A percentile compares a stretch with the other conserved stretches of the same genome.
phyloP scores from a whole-genome alignment of 305 asterid species.

The Withania somnifera region DNA sequence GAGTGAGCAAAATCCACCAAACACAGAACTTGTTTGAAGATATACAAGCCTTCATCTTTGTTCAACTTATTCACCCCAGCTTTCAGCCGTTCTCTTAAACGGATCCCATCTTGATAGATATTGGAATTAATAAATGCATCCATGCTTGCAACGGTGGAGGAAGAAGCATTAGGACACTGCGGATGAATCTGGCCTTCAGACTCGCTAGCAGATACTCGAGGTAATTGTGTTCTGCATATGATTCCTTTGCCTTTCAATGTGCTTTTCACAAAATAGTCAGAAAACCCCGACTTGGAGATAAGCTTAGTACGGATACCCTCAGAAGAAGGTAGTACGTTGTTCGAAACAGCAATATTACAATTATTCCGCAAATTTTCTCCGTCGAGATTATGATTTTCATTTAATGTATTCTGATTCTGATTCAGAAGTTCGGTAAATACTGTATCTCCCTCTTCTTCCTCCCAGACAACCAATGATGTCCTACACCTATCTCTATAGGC shows the following conservation, averaged over 20 bases:
- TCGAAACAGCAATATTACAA: constrained; percentile 30
- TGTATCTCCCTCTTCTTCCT: constrained; percentile 31
- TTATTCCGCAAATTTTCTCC: constrained; percentile 22
- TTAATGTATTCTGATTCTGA: constrained; percentile 20
- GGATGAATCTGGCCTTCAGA: constrained; percentile 5
- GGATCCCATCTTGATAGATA: constrained; percentile 33
- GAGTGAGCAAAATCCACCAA: constrained; percentile 67
- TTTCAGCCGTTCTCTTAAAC: constrained; percentile 76
- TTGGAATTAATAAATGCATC: constrained; percentile 14
- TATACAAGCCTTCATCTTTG: constrained; percentile 53
- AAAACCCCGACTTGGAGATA: constrained; percentile 29
- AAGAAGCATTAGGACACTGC: constrained; percentile 4
- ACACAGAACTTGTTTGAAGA: constrained; percentile 69
- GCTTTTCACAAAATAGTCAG: constrained; percentile 30
- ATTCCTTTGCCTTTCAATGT: constrained; percentile 33
- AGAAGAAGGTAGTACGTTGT: constrained; percentile 31
- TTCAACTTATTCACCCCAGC: constrained; percentile 37
- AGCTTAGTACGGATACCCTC: constrained; percentile 43
- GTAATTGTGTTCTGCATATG: constrained; percentile 14
- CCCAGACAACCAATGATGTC: constrained; percentile 39
- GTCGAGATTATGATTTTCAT: constrained; percentile 18
- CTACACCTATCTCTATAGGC: constrained; percentile 41
- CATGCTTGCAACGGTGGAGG: not conserved
- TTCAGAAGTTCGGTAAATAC: constrained; percentile 35
- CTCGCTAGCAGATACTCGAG: constrained; percentile 10